A percentile compares a stretch with the other conserved stretches of the same genome.
Evolutionary conservation across 2,329 filamentous ascomycete species (phyloP).

Genomic region (Microdochium paspali): DNA sequence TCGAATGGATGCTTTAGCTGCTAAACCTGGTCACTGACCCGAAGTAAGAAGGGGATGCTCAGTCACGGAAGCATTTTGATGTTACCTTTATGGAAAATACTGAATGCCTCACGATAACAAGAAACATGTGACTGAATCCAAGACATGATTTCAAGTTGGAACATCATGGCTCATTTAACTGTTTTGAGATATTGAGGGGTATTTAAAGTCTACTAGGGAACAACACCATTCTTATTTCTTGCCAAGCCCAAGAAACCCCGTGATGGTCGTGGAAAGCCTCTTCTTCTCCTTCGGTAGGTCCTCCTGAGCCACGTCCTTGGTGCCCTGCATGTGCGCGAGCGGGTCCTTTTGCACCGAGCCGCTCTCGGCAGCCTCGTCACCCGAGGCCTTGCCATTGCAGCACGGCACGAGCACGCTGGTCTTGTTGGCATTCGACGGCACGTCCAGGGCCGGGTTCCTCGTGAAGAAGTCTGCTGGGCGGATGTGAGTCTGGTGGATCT

Average conservation of each 20-base stretch:
- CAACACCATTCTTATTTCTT: too few species aligned
- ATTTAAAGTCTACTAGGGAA: too few species aligned
- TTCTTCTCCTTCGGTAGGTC: slow-evolving; percentile 11
- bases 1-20: too few species aligned
- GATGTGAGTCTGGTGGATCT: slow-evolving; percentile 35
- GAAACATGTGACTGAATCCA: too few species aligned
- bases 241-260: slow-evolving; percentile 8
- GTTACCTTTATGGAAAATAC: too few species aligned
- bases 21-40: too few species aligned
- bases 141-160: too few species aligned
- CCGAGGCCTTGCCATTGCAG: slow-evolving; percentile 9
- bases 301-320: slow-evolving; percentile 14
- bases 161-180: too few species aligned
- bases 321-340: slow-evolving; percentile 22
- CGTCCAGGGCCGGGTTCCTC: slow-evolving; percentile 35
- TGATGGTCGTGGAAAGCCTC: slow-evolving; percentile 10
- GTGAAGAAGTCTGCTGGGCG: slow-evolving; percentile 36
- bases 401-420: slow-evolving; percentile 30
- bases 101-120: too few species aligned
- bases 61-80: too few species aligned
- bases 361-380: neutral
- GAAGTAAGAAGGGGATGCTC: too few species aligned
- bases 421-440: slow-evolving; percentile 27
- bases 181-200: too few species aligned
- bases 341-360: slow-evolving; percentile 18